phyloP scores from a whole-genome alignment of 306 rosid species.

The Astragalus membranaceus region DNA sequence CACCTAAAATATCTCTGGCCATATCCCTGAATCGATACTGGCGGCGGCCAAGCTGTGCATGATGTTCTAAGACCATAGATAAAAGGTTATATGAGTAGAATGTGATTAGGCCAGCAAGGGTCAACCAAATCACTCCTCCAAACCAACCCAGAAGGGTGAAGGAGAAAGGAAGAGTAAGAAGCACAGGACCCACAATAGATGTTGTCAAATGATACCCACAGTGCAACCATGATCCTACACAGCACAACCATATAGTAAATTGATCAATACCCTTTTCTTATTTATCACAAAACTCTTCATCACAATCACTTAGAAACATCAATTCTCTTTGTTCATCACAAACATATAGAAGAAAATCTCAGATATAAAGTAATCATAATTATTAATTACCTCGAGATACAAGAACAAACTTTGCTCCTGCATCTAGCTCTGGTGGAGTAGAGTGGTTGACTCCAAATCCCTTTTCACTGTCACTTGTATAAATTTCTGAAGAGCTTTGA shows the following conservation, averaged over 20 bases:
- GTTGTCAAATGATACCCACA: conserved; percentile 87
- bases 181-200: conserved; percentile 60
- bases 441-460: conserved; percentile 16
- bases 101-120: conserved; percentile 35
- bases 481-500: conserved; percentile 30
- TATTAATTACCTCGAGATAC: conserved; percentile 51
- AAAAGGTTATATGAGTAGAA: conserved; percentile 79
- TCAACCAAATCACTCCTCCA: conserved; percentile 65
- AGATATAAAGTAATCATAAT: not conserved
- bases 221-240: conserved; percentile 76
- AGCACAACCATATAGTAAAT: not conserved
- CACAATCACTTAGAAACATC: not conserved
- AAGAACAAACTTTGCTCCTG: conserved; percentile 77
- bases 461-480: conserved; percentile 34
- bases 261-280: conserved; percentile 18
- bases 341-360: not conserved
- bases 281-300: not conserved
- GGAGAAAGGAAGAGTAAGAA: conserved; percentile 63
- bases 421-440: conserved; percentile 44
- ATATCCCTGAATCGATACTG: conserved; percentile 68
- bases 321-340: not conserved
- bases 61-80: conserved; percentile 63
- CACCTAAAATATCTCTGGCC: conserved; percentile 61
- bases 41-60: conserved; percentile 63
- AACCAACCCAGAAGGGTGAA: conserved; percentile 64